Conservation (phyloP, 495 filamentous ascomycete species). For the Cudoniella acicularis region DNA sequence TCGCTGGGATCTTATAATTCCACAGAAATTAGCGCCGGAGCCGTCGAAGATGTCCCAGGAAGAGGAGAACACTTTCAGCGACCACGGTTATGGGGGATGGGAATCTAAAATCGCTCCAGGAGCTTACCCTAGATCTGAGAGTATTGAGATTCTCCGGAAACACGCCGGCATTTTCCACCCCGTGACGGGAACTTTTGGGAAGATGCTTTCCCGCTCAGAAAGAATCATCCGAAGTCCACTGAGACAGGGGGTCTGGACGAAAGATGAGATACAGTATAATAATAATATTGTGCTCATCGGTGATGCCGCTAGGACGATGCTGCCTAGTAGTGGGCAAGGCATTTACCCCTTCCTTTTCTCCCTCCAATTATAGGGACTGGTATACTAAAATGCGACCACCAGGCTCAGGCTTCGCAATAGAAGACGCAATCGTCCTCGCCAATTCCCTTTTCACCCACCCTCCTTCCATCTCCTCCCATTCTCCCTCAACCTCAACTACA, state of each 20-base stretch:
- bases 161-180: constrained; percentile 23
- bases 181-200: constrained; percentile 16
- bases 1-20: constrained; percentile 21
- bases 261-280: constrained; percentile 15
- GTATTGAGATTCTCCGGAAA: constrained; percentile 16
- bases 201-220: constrained; percentile 20
- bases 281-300: constrained; percentile 18
- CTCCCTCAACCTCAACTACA: neutral
- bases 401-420: constrained; percentile 28
- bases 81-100: no score
- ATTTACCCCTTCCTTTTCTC: neutral
- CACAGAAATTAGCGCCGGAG: constrained; percentile 3
- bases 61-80: no score
- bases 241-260: constrained; percentile 18
- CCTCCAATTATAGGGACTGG: no score
- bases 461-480: neutral
- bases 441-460: constrained; percentile 26
- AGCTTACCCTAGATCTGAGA: constrained; percentile 22
- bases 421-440: constrained; percentile 29
- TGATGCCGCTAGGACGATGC: constrained; percentile 43
- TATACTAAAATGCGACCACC: no score
- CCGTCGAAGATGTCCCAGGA: neutral
- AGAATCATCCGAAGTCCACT: constrained; percentile 19
- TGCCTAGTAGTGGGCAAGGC: constrained; percentile 43
- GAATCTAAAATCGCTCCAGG: constrained; percentile 17